These are phyloP conservation scores for Buddleja alternifolia DNA, from an alignment of 257 asterid genomes.

Conservation along the genomic window DNA sequence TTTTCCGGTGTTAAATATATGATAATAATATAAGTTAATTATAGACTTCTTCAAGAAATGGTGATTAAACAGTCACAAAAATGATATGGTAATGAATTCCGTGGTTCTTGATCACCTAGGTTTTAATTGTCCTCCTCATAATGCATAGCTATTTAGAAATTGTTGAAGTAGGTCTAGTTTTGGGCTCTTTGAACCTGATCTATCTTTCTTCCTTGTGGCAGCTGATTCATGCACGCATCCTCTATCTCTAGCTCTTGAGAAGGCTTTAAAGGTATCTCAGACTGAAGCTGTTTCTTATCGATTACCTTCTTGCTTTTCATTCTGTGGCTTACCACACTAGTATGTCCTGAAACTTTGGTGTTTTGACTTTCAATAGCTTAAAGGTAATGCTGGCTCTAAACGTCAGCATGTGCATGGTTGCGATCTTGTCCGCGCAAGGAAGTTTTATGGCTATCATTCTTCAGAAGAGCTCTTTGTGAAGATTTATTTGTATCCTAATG, in stretches of 20 bases:
- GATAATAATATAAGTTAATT: background rate
- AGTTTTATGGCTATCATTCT: conserved; percentile 91
- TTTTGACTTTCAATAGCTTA: conserved; percentile 59
- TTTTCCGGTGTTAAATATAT: background rate
- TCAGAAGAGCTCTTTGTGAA: conserved; percentile 88
- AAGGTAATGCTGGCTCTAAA: conserved; percentile 74
- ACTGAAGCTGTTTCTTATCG: conserved; percentile 15
- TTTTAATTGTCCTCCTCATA: background rate
- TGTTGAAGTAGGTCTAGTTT: background rate
- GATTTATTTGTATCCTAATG: conserved; percentile 88
- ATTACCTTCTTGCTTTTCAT: conserved; percentile 23
- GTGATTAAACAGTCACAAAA: background rate
- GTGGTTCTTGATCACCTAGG: conserved; percentile 13
- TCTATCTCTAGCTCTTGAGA: conserved; percentile 76
- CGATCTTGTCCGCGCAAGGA: conserved; percentile 79
- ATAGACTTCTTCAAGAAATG: background rate
- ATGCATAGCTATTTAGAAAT: background rate
- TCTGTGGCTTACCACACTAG: conserved; percentile 27
- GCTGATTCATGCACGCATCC: conserved; percentile 55
- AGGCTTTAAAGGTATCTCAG: conserved; percentile 72
- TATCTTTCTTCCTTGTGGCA: conserved; percentile 37
- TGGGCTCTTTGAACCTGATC: conserved; percentile 22
- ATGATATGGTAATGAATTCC: background rate
- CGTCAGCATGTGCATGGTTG: conserved; percentile 93
- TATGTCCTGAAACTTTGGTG: conserved; percentile 17